Base-by-base conservation (phyloP, 768 basidiomycete genomes). In the Calocybe gangraenosa region DNA sequence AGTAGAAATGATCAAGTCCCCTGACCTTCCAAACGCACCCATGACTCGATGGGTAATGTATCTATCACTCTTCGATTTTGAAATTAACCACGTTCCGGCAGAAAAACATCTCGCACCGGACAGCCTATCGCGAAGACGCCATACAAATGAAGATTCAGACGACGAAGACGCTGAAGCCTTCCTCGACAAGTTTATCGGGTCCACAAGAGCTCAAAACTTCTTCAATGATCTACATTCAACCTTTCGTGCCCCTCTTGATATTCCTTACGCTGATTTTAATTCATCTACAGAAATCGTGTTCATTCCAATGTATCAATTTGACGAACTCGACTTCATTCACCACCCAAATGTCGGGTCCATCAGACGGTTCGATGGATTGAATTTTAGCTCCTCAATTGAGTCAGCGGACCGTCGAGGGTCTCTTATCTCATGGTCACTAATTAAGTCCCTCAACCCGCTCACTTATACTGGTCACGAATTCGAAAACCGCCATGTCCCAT, bases 31-130 rank as follows among this genome's bases (percentile, higher is more conserved):
- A 0, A 68, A 65, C 40, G 62, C 65, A 0, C 57, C 66, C 0
- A 60, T 72, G 40, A 64, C 68, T 10, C 42, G 63, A 18, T 73
- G 71, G 70, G 60, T 73, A 1, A 32, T 52, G 2, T 65, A 58
- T 31, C 63, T 71, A 6, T 45, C 56, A 0, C 41, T 67, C 0
- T 71, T 70, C 44, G 50, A 67, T 38, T 71, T 72, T 37, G 52
- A 54, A 13, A 47, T 69, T 1, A 37, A 56, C 1, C 66, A 73
- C 44, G 60, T 72, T 0, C 66, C 66, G 0, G 65, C 61, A 0
- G 48, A 58, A 0, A 40, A 48, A 15, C 61, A 64, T 43, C 39
- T 35, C 21, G 65, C 54, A 2, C 61, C 64, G 3, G 72, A 72
- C 50, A 67, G 55, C 0, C 41, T 74, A 2, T 73, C 70, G 1